These are phyloP conservation scores for Fraxinus angustifolia DNA, from an alignment of 305 asterid genomes.

Conservation along the genomic window DNA sequence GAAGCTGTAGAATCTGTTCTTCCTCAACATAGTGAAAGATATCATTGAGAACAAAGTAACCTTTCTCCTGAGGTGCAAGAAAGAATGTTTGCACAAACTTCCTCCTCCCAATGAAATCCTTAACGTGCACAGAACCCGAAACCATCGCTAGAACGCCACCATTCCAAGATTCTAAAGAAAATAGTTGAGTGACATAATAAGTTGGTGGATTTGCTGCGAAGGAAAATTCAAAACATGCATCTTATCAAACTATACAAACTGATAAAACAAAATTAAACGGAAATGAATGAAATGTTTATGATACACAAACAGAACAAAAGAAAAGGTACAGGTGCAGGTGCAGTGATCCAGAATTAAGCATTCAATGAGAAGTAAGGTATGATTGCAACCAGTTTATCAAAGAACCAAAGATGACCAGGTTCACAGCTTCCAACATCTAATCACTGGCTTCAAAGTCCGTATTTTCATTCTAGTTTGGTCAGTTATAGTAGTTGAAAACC, in stretches of 20 bases:
- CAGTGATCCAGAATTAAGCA: not conserved
- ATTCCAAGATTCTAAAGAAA: conserved; percentile 88
- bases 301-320: not conserved
- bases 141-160: conserved; percentile 96
- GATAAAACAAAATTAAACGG: conserved; percentile 14
- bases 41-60: conserved; percentile 84
- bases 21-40: conserved; percentile 85
- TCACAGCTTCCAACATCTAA: not conserved
- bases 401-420: not conserved
- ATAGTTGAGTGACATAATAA: conserved; percentile 69
- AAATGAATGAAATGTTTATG: not conserved
- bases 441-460: not conserved
- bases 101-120: conserved; percentile 65
- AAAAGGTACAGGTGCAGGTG: not conserved
- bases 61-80: conserved; percentile 97
- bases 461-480: not conserved
- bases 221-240: conserved; percentile 17
- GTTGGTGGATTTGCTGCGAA: conserved; percentile 86
- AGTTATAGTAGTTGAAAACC: not conserved
- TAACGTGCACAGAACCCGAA: conserved; percentile 65
- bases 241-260: conserved; percentile 3
- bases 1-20: conserved; percentile 66
- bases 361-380: not conserved
- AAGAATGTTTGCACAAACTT: conserved; percentile 89
- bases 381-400: not conserved